These are phyloP conservation scores for Neonectria coccinea DNA, from an alignment of 2,329 filamentous ascomycete species.

Conservation along the genomic window DNA sequence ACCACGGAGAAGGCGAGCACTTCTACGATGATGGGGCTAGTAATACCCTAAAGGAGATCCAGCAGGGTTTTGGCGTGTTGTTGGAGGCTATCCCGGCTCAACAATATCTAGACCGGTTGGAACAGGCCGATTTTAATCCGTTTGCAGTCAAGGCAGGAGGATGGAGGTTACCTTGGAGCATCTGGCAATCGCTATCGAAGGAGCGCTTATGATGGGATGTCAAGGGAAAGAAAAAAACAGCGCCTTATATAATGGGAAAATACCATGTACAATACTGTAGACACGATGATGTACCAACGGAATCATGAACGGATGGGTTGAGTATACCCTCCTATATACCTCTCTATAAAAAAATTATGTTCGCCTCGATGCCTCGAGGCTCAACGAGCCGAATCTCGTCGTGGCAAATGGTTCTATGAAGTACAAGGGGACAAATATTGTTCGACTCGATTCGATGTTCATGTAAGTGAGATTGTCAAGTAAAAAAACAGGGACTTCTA, in stretches of 20 bases:
- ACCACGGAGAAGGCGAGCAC: conserved; percentile 80
- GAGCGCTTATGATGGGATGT: conserved; percentile 55
- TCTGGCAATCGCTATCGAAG: conserved; percentile 66
- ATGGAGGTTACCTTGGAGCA: conserved; percentile 89
- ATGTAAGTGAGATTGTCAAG: too few relatives aligned
- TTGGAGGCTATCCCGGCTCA: conserved; percentile 83
- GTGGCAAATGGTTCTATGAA: too few relatives aligned
- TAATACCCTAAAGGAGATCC: conserved; percentile 55
- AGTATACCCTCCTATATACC: not conserved
- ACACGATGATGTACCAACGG: conserved; percentile 21
- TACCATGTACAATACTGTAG: conserved; percentile 32
- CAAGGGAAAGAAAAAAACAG: not conserved
- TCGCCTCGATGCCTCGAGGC: not conserved
- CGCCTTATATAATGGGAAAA: conserved; percentile 4
- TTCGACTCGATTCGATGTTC: too few relatives aligned
- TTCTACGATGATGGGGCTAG: conserved; percentile 56
- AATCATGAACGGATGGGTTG: conserved; percentile 21
- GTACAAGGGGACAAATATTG: too few relatives aligned
- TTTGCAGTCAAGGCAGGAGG: conserved; percentile 72
- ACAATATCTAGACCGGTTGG: conserved; percentile 81
- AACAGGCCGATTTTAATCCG: conserved; percentile 85
- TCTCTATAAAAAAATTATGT: not conserved
- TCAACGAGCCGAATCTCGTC: too few relatives aligned
- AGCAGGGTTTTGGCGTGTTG: conserved; percentile 81
- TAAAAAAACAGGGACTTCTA: too few relatives aligned